Evolutionary conservation across 345 rosid species (phyloP).

Genomic region (Melaleuca alternifolia): DNA sequence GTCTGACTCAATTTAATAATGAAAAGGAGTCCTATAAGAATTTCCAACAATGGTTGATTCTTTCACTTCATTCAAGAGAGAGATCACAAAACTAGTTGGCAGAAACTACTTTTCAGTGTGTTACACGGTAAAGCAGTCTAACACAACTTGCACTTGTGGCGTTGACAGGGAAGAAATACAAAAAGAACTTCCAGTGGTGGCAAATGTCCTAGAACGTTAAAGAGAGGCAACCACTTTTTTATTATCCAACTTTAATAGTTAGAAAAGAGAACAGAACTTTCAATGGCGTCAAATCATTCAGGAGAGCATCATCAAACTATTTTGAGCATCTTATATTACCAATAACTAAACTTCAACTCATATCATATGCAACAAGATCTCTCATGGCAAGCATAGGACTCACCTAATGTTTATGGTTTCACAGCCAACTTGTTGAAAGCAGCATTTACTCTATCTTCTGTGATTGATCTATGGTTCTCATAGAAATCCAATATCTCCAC

Average conservation of each 20-base stretch:
- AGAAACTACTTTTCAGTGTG: not conserved
- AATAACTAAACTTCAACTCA: not conserved
- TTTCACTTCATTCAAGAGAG: not conserved
- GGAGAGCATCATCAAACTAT: not conserved
- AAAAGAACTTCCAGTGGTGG: not conserved
- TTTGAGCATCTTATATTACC: not conserved
- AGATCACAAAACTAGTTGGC: not conserved
- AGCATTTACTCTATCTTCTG: conserved; percentile 30
- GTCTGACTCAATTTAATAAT: not conserved
- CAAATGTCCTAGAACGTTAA: not conserved
- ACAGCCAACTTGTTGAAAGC: conserved; percentile 48
- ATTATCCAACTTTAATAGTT: not conserved
- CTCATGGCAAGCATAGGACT: not conserved
- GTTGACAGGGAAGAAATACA: not conserved
- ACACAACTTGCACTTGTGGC: not conserved
- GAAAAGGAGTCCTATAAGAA: not conserved
- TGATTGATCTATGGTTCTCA: conserved; percentile 23
- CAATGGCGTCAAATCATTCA: not conserved
- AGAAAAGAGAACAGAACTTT: not conserved
- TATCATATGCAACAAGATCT: not conserved
- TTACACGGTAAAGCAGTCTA: not conserved
- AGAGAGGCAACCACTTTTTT: not conserved
- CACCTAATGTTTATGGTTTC: conserved; percentile 25
- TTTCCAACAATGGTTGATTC: not conserved
- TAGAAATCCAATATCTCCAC: conserved; percentile 56